phyloP scores from a whole-genome alignment of 768 basidiomycete species.

The Cubamyces sp. region DNA sequence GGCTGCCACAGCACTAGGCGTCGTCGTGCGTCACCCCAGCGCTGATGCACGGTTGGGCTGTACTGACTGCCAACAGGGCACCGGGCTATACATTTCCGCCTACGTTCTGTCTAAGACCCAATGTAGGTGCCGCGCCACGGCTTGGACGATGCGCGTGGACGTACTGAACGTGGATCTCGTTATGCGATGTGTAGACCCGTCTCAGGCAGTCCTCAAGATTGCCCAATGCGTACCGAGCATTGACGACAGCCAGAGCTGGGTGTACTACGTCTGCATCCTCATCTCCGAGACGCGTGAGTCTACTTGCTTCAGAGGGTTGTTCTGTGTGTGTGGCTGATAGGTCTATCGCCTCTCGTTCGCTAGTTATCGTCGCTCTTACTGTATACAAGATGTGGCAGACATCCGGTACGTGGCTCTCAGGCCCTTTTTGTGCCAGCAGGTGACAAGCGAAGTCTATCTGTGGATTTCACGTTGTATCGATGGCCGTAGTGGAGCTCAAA shows the following conservation, averaged over 20 bases:
- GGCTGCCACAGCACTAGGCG: neutral
- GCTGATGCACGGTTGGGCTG: neutral
- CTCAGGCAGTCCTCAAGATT: neutral
- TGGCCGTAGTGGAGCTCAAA: neutral
- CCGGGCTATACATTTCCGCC: too few species aligned
- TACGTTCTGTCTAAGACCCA: too few species aligned
- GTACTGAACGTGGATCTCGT: too few species aligned
- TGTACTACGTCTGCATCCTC: neutral
- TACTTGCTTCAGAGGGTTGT: neutral
- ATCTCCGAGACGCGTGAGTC: conserved; percentile 7
- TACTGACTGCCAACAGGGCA: too few species aligned
- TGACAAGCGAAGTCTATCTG: too few species aligned
- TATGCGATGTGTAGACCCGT: neutral
- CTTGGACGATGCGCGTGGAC: too few species aligned
- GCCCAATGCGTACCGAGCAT: neutral
- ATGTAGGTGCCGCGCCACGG: too few species aligned
- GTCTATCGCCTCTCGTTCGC: too few species aligned
- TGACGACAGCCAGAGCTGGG: conserved; percentile 4
- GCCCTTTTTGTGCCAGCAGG: neutral
- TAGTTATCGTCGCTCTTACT: conserved; percentile 3
- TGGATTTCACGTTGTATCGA: too few species aligned
- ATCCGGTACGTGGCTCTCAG: neutral
- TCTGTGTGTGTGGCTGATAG: too few species aligned
- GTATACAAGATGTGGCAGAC: conserved; percentile 3
- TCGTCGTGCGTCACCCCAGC: neutral